Conservation (phyloP, 805 yeast species). For the Starmerella khaoyaiensis region DNA sequence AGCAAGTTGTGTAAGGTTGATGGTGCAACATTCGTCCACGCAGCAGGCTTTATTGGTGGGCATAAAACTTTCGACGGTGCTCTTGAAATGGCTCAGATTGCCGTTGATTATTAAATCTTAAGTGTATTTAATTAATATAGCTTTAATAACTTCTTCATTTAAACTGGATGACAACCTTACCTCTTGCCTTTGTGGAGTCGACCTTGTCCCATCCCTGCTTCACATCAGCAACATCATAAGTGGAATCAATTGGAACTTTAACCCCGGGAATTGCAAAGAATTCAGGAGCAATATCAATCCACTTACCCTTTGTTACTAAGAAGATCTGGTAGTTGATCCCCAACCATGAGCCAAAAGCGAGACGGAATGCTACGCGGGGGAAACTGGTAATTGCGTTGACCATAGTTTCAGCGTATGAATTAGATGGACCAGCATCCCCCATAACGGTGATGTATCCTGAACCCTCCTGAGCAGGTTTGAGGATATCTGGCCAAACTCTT, state of each 20-base stretch:
- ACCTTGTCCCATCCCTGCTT: constrained; percentile 40
- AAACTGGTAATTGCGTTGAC: constrained; percentile 1
- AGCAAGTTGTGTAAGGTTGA: constrained; percentile 63
- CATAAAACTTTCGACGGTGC: constrained; percentile 70
- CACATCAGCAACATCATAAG: constrained; percentile 37
- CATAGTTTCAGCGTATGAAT: constrained; percentile 10
- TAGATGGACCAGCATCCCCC: constrained; percentile 37
- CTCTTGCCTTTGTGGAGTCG: constrained; percentile 41
- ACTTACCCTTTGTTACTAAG: constrained; percentile 22
- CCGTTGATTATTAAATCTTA: constrained; percentile 25
- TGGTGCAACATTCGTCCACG: constrained; percentile 85
- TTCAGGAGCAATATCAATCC: constrained; percentile 34
- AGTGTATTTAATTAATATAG: not conserved
- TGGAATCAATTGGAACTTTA: constrained; percentile 42
- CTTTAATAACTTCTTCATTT: not conserved
- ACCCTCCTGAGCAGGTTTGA: constrained; percentile 37
- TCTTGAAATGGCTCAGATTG: constrained; percentile 50
- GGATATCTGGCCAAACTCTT: constrained; percentile 31
- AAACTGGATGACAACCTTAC: constrained; percentile 46
- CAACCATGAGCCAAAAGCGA: constrained; percentile 22
- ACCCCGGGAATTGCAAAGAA: constrained; percentile 37
- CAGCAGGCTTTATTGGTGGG: constrained; percentile 95
- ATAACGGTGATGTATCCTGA: constrained; percentile 41
- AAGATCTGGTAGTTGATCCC: constrained; percentile 25
- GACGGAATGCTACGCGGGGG: constrained; percentile 23